These are phyloP conservation scores for Alternaria ethzedia DNA, from an alignment of 2,329 filamentous ascomycete species.

Conservation along the genomic window DNA sequence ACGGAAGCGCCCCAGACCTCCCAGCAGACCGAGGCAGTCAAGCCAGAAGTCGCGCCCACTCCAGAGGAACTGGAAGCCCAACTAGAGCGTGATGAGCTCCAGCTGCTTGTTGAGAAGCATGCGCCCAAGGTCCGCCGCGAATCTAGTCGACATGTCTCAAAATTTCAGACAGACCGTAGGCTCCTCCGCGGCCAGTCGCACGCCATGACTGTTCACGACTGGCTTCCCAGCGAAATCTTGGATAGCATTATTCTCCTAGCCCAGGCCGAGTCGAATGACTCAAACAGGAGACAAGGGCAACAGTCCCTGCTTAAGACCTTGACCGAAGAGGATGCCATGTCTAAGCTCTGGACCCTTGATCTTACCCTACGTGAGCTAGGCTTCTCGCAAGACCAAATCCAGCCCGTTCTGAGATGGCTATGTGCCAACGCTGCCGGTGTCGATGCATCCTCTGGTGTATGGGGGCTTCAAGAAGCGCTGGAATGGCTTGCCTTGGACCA, in stretches of 20 bases:
- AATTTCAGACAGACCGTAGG: slow-evolving; percentile 84
- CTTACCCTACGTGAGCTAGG: slow-evolving; percentile 72
- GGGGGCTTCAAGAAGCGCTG: slow-evolving; percentile 85
- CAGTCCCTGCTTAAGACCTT: slow-evolving; percentile 51
- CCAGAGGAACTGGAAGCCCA: slow-evolving; percentile 91
- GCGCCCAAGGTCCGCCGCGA: slow-evolving; percentile 80
- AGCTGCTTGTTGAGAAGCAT: slow-evolving; percentile 84
- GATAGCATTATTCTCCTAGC: slow-evolving; percentile 78
- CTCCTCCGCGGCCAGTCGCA: slow-evolving; percentile 81
- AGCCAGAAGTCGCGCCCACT: slow-evolving; percentile 59
- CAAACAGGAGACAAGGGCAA: slow-evolving; percentile 55
- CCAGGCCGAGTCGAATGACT: slow-evolving; percentile 64
- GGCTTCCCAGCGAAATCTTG: slow-evolving; percentile 81
- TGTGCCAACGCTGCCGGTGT: slow-evolving; percentile 43
- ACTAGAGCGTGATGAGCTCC: slow-evolving; percentile 87
- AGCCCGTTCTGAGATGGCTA: slow-evolving; percentile 43
- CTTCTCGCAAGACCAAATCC: slow-evolving; percentile 60
- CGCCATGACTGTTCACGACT: slow-evolving; percentile 73
- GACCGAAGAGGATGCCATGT: slow-evolving; percentile 77
- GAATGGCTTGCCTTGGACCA: slow-evolving; percentile 90
- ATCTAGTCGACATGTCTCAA: slow-evolving; percentile 74
- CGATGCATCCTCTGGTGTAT: slow-evolving; percentile 68
- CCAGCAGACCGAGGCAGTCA: slow-evolving; percentile 25
- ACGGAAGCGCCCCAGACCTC: neutral
- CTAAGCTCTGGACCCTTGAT: slow-evolving; percentile 84